These are phyloP conservation scores for Termitomyces sp. DNA, from an alignment of 768 basidiomycete genomes.

Conservation along the genomic window DNA sequence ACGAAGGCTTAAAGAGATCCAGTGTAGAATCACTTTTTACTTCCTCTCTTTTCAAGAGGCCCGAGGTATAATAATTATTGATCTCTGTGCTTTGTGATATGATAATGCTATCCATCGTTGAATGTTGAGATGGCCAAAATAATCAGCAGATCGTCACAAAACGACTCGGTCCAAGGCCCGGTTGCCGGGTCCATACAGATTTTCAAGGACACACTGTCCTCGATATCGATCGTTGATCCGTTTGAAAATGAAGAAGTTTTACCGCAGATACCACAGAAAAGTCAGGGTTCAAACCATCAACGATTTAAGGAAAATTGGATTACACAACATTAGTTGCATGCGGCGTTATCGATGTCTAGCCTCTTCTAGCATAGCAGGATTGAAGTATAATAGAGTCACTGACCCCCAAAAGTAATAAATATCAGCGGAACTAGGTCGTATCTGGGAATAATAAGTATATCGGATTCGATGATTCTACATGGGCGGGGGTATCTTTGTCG, in stretches of 20 bases:
- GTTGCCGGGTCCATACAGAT: background rate
- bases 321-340: background rate
- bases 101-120: background rate
- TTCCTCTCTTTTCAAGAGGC: background rate
- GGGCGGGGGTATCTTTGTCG: background rate
- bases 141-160: background rate
- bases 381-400: conserved; percentile 2
- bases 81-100: background rate
- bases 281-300: background rate
- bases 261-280: background rate
- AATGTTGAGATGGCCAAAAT: background rate
- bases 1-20: background rate
- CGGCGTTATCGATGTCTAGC: background rate
- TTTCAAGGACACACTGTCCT: background rate
- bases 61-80: background rate
- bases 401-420: background rate
- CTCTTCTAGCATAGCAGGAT: background rate
- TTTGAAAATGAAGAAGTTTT: background rate
- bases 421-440: background rate
- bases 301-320: background rate
- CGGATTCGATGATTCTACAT: background rate
- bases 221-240: conserved; percentile 7
- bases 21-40: background rate
- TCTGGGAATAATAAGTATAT: conserved; percentile 1
- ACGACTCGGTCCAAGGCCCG: background rate